These are phyloP conservation scores for Tulasnella sp. DNA, from an alignment of 768 basidiomycete genomes.

Conservation along the genomic window DNA sequence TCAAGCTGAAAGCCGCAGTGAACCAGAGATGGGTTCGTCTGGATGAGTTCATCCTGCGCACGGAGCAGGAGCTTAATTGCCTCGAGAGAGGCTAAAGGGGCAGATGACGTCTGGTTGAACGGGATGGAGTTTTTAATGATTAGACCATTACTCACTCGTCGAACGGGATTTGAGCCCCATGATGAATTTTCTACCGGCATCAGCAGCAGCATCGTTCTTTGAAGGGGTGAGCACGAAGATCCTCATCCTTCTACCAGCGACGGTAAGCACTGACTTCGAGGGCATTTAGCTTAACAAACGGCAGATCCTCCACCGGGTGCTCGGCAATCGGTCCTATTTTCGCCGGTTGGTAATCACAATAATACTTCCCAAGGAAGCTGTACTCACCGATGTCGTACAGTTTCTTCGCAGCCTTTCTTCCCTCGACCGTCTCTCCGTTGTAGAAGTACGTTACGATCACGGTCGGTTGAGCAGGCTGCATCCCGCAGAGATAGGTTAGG, in stretches of 20 bases:
- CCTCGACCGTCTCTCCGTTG: neutral
- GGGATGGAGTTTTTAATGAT: neutral
- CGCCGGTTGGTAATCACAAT: neutral
- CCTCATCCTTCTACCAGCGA: neutral
- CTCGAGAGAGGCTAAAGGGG: neutral
- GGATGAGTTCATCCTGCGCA: neutral
- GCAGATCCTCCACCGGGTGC: neutral
- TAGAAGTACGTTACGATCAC: neutral
- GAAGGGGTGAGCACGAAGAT: neutral
- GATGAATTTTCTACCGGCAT: neutral
- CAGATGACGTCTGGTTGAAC: neutral
- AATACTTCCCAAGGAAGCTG: neutral
- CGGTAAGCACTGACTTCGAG: neutral
- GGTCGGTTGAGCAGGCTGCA: neutral
- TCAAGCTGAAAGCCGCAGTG: neutral
- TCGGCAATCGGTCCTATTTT: neutral
- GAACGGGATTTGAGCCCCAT: neutral
- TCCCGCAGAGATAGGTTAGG: neutral
- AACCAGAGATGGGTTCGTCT: neutral
- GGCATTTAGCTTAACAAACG: slow-evolving; percentile 3
- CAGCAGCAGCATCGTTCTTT: neutral
- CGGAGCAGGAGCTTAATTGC: neutral
- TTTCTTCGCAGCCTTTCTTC: neutral
- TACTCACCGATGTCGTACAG: neutral
- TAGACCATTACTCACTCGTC: neutral